These are phyloP conservation scores for Casaregolazyma suthepensis DNA, from an alignment of 1,139 yeast genomes.

Conservation along the genomic window DNA sequence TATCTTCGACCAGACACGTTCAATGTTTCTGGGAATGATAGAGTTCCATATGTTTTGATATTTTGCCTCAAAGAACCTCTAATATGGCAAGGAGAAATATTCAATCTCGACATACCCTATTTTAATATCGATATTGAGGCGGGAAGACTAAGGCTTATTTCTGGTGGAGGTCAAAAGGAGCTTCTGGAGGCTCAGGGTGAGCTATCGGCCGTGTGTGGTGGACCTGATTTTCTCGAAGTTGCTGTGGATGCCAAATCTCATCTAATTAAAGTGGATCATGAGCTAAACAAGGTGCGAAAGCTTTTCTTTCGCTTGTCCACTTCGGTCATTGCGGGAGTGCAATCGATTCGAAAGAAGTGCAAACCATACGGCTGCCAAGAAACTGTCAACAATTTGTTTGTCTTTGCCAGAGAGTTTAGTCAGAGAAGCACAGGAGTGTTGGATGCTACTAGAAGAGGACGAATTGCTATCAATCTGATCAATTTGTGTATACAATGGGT, in stretches of 20 bases:
- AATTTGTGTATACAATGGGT: constrained; percentile 86
- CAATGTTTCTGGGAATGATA: constrained; percentile 32
- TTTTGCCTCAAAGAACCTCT: constrained; percentile 79
- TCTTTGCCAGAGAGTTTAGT: constrained; percentile 80
- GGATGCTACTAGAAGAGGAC: constrained; percentile 61
- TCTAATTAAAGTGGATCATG: constrained; percentile 66
- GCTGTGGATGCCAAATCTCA: constrained; percentile 63
- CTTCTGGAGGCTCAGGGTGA: constrained; percentile 40
- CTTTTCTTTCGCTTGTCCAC: constrained; percentile 65
- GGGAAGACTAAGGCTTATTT: constrained; percentile 66
- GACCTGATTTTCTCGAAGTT: constrained; percentile 46
- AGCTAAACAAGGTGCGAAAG: constrained; percentile 60
- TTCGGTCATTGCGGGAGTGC: constrained; percentile 59
- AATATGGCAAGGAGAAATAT: constrained; percentile 83
- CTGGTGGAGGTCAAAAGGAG: constrained; percentile 54
- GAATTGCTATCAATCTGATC: constrained; percentile 66
- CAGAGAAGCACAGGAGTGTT: constrained; percentile 61
- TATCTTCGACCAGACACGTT: constrained; percentile 26
- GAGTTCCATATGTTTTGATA: constrained; percentile 59
- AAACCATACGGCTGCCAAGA: constrained; percentile 52
- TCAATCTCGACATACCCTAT: constrained; percentile 47
- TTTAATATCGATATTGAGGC: constrained; percentile 42
- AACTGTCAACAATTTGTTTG: constrained; percentile 65
- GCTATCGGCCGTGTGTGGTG: constrained; percentile 44
- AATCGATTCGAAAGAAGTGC: constrained; percentile 43